Percentiles rank a stretch among this genome's conserved stretches.
phyloP scores from a whole-genome alignment of 2,329 filamentous ascomycete genomes.

The Aspergillus tamarii region DNA sequence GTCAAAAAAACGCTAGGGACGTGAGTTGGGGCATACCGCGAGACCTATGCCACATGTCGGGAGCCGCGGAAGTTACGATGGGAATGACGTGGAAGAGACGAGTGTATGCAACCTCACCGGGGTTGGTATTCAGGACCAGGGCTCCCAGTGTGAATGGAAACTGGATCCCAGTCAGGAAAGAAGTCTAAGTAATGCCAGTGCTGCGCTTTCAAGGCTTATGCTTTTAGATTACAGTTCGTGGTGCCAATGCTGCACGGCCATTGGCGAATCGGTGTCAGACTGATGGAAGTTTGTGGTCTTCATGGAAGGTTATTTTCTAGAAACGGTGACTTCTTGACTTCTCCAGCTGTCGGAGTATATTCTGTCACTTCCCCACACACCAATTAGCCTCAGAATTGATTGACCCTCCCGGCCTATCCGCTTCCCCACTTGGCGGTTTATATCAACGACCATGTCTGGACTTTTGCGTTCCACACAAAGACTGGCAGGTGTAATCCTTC shows the following conservation, averaged over 20 bases:
- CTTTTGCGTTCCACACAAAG: neutral
- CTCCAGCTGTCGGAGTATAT: neutral
- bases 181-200: neutral
- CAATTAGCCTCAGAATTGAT: neutral
- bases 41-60: conserved; percentile 3
- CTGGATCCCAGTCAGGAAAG: neutral
- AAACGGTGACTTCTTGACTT: neutral
- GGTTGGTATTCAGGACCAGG: neutral
- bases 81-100: conserved; percentile 13
- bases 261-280: neutral
- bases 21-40: neutral
- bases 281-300: neutral
- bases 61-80: conserved; percentile 11
- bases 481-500: no score
- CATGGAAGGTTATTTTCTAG: neutral
- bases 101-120: conserved; percentile 4
- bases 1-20: neutral
- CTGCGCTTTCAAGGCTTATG: no score
- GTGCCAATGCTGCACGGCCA: neutral
- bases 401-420: neutral
- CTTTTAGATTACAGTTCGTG: neutral
- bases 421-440: neutral
- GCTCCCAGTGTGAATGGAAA: neutral
- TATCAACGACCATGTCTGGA: neutral
- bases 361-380: neutral